Base-by-base conservation (phyloP, 2,329 filamentous ascomycete genomes). In the Aspergillus sergii region DNA sequence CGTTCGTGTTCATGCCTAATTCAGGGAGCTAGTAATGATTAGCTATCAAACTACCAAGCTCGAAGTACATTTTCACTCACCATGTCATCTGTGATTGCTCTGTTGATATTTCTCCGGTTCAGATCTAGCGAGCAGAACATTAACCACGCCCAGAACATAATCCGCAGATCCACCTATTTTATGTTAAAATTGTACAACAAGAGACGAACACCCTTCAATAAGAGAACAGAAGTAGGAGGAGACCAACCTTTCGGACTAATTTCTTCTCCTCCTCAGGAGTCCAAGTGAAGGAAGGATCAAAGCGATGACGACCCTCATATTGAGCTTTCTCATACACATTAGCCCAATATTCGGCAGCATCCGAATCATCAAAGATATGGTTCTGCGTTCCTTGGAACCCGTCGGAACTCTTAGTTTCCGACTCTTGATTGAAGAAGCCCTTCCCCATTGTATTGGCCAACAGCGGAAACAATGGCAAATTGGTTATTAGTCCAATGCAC, bases 71-170 rank as follows among this genome's bases (percentile, higher is more conserved):
- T 4, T 43, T n/a, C 10, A 9, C 55, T 57, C n/a, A 57, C 55
- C 0, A 75, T 63, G 30, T 71, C 72, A 48, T 75, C 73, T 12
- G 73, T 64, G 8, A 64, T 63, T 3, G 73, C 73, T 41, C 71
- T 67, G 36, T 65, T 59, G 28, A 75, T 58, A 50, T 75, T 75
- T 16, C 71, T 68, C 9, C 73, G 65, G 57, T 75, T 71, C 10
- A 75, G 63, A 32, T 75, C 67, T 21, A 75, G 59, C 0, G 66
- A 71, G 10, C 72, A 72, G 62, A 75, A 75, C 84, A 87, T 86
- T 43, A 86, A 71, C 56, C 82, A 83, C 59, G 70, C 69, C 73
- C 69, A 81, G 2, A 75, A 53, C n/a, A 75, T 71, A 26, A 80
- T 75, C 11, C 63, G 70, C 65, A 65, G 68, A 63, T 80, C 46